phyloP scores from a whole-genome alignment of 208 protist genomes.

The Phytomonas serpens region DNA sequence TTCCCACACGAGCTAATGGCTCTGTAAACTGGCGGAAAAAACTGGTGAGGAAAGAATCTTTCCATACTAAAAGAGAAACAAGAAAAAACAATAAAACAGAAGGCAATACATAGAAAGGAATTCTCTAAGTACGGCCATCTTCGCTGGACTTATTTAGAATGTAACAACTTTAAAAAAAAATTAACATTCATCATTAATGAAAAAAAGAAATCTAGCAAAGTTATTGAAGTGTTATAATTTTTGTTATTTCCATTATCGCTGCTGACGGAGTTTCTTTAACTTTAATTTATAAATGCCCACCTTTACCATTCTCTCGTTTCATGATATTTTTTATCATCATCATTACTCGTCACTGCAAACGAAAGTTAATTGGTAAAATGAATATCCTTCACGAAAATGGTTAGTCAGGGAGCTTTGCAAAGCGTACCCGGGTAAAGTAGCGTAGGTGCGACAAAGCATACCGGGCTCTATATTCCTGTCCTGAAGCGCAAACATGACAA shows the following conservation, averaged over 20 bases:
- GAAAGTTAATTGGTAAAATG: constrained; percentile 69
- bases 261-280: not conserved
- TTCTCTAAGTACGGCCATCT: not conserved
- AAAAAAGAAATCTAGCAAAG: constrained; percentile 13
- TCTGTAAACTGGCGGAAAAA: constrained; percentile 10
- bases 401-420: constrained; percentile 59
- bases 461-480: constrained; percentile 32
- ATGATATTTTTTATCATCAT: not conserved
- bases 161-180: constrained; percentile 4
- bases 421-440: constrained; percentile 38
- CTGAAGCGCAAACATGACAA: constrained; percentile 60
- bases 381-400: constrained; percentile 71
- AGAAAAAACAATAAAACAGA: constrained; percentile 11
- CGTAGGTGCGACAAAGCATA: constrained; percentile 25
- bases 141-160: constrained; percentile 14
- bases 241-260: not conserved
- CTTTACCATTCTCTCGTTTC: not conserved
- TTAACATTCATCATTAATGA: constrained; percentile 3
- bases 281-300: not conserved
- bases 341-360: constrained; percentile 16
- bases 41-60: not conserved
- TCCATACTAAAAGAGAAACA: constrained; percentile 21
- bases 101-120: not conserved
- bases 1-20: constrained; percentile 17
- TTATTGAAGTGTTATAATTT: constrained; percentile 1